Percentiles rank a stretch among this genome's conserved stretches.
These are phyloP conservation scores for Samsoniella hepiali DNA, from an alignment of 2,329 filamentous ascomycete species.

Conservation along the genomic window DNA sequence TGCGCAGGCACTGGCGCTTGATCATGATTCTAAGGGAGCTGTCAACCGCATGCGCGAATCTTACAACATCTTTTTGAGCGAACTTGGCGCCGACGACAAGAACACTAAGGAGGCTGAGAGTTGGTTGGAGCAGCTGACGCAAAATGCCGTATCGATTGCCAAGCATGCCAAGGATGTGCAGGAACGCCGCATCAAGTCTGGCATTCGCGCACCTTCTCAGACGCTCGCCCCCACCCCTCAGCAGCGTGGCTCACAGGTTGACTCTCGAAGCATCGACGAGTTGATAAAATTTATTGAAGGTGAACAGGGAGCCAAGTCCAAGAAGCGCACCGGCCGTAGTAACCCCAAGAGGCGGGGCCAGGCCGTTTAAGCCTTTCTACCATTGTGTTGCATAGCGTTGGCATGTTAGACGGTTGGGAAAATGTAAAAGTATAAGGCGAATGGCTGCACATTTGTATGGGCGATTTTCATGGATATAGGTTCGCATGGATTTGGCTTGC, in stretches of 20 bases:
- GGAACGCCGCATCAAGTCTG: constrained; percentile 66
- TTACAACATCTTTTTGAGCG: constrained; percentile 87
- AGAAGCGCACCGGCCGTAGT: constrained; percentile 52
- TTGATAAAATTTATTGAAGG: constrained; percentile 94
- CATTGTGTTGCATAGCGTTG: constrained; percentile 14
- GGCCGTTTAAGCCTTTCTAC: constrained; percentile 7
- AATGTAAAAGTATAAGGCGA: constrained; percentile 14
- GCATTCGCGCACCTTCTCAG: constrained; percentile 48
- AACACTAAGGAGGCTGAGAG: constrained; percentile 98
- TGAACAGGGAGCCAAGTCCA: constrained; percentile 52
- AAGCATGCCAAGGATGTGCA: constrained; percentile 89
- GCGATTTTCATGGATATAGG: constrained; percentile 5
- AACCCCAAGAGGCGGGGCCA: constrained; percentile 55
- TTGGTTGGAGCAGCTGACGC: constrained; percentile 94
- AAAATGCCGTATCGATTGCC: constrained; percentile 90
- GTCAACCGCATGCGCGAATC: constrained; percentile 94
- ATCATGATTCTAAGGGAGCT: constrained; percentile 88
- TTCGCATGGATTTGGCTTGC: constrained; percentile 6
- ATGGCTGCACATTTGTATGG: constrained; percentile 7
- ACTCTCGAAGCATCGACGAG: constrained; percentile 86
- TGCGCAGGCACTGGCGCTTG: constrained; percentile 90
- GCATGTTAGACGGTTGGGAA: constrained; percentile 12
- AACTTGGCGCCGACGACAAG: constrained; percentile 85
- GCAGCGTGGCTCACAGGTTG: constrained; percentile 44
- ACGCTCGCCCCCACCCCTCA: constrained; percentile 33